Percentiles rank a stretch among this genome's conserved stretches.
phyloP scores from a whole-genome alignment of 805 yeast species.

The Kodamaea laetipori region DNA sequence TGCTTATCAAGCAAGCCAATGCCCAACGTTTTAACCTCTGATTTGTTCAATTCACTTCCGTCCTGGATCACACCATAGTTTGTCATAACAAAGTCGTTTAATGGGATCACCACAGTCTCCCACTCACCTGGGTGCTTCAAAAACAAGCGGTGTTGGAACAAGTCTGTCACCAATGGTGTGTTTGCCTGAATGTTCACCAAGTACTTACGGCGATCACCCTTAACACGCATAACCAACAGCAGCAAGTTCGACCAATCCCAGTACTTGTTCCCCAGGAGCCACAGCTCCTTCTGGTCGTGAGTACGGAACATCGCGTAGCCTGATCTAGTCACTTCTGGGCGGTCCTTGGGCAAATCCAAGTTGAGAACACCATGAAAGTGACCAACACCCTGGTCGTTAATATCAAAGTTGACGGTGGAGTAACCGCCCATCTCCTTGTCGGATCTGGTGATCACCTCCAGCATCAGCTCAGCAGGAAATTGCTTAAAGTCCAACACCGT shows the following conservation, averaged over 20 bases:
- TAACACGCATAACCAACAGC: slow-evolving; percentile 68
- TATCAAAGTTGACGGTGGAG: slow-evolving; percentile 60
- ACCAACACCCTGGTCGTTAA: slow-evolving; percentile 35
- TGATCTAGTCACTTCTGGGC: slow-evolving; percentile 63
- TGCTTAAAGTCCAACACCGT: slow-evolving; percentile 60
- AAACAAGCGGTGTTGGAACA: slow-evolving; percentile 80
- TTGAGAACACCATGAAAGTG: slow-evolving; percentile 61
- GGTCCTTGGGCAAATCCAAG: slow-evolving; percentile 62
- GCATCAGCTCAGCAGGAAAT: slow-evolving; percentile 45
- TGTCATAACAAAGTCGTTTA: slow-evolving; percentile 78
- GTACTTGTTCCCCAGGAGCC: slow-evolving; percentile 50
- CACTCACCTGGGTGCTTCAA: slow-evolving; percentile 71
- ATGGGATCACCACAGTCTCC: slow-evolving; percentile 81
- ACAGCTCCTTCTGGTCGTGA: slow-evolving; percentile 54
- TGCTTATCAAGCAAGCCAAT: slow-evolving; percentile 76
- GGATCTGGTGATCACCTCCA: slow-evolving; percentile 58
- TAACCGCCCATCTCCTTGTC: slow-evolving; percentile 81
- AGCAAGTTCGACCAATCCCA: slow-evolving; percentile 73
- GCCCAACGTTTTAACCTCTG: slow-evolving; percentile 71
- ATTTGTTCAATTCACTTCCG: slow-evolving; percentile 58
- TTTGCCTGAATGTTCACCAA: slow-evolving; percentile 81
- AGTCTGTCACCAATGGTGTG: slow-evolving; percentile 72
- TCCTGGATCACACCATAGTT: slow-evolving; percentile 69
- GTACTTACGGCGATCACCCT: slow-evolving; percentile 72
- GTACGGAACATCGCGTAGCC: slow-evolving; percentile 90